These are phyloP conservation scores for Solanum rostratum DNA, from an alignment of 257 asterid genomes.

Conservation along the genomic window DNA sequence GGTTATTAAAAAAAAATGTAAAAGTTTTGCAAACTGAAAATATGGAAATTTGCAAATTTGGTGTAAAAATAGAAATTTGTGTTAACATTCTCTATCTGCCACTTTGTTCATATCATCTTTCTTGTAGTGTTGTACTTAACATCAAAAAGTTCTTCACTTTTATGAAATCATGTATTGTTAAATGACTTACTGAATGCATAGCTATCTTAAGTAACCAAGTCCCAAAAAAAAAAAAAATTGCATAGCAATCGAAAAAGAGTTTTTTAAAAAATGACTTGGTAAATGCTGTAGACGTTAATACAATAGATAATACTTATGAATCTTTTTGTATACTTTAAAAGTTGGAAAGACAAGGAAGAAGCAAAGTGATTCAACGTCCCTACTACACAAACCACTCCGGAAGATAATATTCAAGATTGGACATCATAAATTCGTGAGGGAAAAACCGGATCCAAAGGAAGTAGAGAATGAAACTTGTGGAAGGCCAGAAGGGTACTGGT, in stretches of 20 bases:
- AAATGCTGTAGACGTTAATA: background rate
- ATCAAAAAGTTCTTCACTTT: background rate
- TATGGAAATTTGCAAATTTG: background rate
- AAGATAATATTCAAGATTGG: too few relatives aligned
- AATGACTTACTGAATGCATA: background rate
- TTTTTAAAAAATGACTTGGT: background rate
- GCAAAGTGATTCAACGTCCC: too few relatives aligned
- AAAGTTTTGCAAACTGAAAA: background rate
- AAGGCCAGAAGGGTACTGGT: too few relatives aligned
- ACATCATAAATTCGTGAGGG: too few relatives aligned
- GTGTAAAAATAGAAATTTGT: background rate
- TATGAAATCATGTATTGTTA: background rate
- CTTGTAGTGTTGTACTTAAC: background rate
- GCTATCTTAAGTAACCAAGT: background rate
- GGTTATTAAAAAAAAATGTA: too few relatives aligned
- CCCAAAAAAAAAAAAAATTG: background rate
- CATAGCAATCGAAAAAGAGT: background rate
- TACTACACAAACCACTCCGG: too few relatives aligned
- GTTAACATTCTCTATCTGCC: background rate
- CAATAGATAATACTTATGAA: too few relatives aligned
- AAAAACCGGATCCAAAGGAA: too few relatives aligned
- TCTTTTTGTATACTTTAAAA: too few relatives aligned
- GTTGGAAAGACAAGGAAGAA: too few relatives aligned
- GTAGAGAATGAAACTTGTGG: too few relatives aligned
- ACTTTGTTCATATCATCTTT: background rate